Evolutionary conservation across 73 alveolate genomes (phyloP).

Genomic region (Paraurostyla sp.): DNA sequence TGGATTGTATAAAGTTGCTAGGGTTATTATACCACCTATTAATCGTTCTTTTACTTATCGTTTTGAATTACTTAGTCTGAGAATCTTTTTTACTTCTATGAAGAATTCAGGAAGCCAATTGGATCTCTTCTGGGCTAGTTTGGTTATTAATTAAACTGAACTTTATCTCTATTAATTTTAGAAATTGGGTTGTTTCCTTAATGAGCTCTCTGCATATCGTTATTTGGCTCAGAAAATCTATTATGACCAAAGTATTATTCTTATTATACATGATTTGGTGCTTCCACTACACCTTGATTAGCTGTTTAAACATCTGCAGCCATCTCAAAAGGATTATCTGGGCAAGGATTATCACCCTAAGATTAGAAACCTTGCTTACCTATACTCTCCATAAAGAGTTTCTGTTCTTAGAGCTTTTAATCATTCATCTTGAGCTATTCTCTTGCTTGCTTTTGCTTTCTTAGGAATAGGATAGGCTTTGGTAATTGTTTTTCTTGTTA

Average conservation of each 20-base stretch:
- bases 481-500: conserved; percentile 11
- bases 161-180: not conserved
- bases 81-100: not conserved
- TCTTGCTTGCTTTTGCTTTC: conserved; percentile 52
- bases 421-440: conserved; percentile 1
- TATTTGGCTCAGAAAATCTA: conserved; percentile 31
- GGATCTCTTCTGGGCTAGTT: not conserved
- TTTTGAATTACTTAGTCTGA: not conserved
- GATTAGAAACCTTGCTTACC: not conserved
- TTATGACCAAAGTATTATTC: not conserved
- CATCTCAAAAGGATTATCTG: conserved; percentile 33
- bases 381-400: not conserved
- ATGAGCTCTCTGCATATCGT: not conserved
- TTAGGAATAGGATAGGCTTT: conserved; percentile 46
- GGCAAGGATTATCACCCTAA: not conserved
- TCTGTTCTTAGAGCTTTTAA: not conserved
- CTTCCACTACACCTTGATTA: not conserved
- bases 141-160: not conserved
- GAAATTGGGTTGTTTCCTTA: not conserved
- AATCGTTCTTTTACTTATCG: not conserved
- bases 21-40: not conserved
- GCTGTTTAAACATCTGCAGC: not conserved
- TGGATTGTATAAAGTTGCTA: conserved; percentile 29
- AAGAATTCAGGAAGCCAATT: not conserved
- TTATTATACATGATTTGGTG: not conserved